Percentiles rank a stretch among this genome's conserved stretches.
Conservation (phyloP, 805 yeast species). For the Spencermartinsiella europaea region DNA sequence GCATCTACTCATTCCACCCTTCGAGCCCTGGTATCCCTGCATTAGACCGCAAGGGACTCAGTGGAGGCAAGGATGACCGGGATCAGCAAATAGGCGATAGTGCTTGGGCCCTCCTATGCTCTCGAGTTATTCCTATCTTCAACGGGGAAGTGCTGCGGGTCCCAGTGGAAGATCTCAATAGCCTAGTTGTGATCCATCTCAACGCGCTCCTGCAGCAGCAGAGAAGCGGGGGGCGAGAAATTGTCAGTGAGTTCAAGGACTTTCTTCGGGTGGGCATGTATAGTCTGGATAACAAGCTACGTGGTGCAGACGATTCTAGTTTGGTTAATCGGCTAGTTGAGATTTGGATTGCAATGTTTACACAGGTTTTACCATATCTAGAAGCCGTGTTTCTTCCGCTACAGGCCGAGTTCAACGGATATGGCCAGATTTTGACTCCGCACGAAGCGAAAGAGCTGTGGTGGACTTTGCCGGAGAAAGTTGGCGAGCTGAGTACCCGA, state of each 20-base stretch:
- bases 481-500: conserved; percentile 25
- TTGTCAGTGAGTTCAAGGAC: conserved; percentile 43
- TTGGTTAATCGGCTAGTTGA: conserved; percentile 31
- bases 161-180: conserved; percentile 55
- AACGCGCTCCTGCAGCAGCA: conserved; percentile 32
- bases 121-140: conserved; percentile 44
- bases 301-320: conserved; percentile 27
- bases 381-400: conserved; percentile 60
- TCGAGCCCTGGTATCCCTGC: conserved; percentile 31
- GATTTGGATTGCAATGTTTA: conserved; percentile 55
- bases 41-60: conserved; percentile 26
- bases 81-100: conserved; percentile 37
- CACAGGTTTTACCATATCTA: conserved; percentile 51
- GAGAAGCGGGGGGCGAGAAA: conserved; percentile 28
- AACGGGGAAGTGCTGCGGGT: conserved; percentile 43
- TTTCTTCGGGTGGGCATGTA: conserved; percentile 41
- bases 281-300: conserved; percentile 18
- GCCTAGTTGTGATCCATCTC: conserved; percentile 39
- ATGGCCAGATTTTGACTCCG: conserved; percentile 34
- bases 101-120: conserved; percentile 45
- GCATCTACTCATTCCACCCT: conserved; percentile 38
- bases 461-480: conserved; percentile 25
- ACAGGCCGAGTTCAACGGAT: conserved; percentile 45
- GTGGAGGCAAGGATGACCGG: conserved; percentile 30
- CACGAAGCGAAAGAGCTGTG: conserved; percentile 37